These are phyloP conservation scores for Ambrosia artemisiifolia DNA, from an alignment of 129 eudicot genomes.

Conservation along the genomic window DNA sequence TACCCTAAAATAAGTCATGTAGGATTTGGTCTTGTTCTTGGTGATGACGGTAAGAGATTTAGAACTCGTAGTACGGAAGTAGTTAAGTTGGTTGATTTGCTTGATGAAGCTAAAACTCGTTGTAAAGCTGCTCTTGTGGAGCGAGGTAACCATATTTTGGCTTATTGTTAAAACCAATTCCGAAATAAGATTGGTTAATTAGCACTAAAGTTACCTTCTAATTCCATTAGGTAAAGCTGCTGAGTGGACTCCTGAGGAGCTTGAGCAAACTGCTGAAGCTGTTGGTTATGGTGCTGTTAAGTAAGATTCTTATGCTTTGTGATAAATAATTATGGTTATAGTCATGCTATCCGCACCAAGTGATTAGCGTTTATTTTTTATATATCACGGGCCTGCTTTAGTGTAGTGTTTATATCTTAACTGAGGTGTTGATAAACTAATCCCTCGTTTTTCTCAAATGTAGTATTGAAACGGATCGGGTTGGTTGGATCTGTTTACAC, in stretches of 20 bases:
- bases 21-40: conserved; percentile 90
- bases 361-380: too few relatives aligned
- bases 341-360: too few relatives aligned
- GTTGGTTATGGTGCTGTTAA: conserved; percentile 97
- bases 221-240: conserved; percentile 55
- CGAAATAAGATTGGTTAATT: neutral
- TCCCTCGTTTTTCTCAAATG: too few relatives aligned
- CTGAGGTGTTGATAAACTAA: too few relatives aligned
- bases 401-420: too few relatives aligned
- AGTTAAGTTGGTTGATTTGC: conserved; percentile 79
- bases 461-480: too few relatives aligned
- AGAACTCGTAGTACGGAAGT: conserved; percentile 91
- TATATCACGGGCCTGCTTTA: too few relatives aligned
- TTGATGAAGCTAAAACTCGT: conserved; percentile 86
- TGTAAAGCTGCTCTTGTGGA: conserved; percentile 76
- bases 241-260: conserved; percentile 83
- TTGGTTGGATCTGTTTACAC: too few relatives aligned
- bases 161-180: neutral
- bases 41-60: conserved; percentile 91
- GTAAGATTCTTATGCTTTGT: conserved; percentile 44
- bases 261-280: conserved; percentile 89
- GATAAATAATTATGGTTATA: too few relatives aligned
- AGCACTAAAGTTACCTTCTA: neutral
- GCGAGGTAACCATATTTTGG: conserved; percentile 47
- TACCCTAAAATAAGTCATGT: conserved; percentile 83